These are phyloP conservation scores for Apiospora aurea DNA, from an alignment of 2,329 filamentous ascomycete species.

Conservation along the genomic window DNA sequence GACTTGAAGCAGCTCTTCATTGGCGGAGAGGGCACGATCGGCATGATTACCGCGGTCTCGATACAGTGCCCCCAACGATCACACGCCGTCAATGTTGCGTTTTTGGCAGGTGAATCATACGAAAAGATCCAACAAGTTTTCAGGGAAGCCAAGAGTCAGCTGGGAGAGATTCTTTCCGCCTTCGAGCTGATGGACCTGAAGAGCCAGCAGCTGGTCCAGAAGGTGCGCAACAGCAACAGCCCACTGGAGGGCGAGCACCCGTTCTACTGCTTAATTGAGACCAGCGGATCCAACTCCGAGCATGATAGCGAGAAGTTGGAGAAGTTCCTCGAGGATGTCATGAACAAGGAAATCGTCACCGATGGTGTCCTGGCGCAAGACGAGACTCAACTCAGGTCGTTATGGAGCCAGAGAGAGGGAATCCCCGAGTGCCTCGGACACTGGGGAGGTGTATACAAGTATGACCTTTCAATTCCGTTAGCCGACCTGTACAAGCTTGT, in stretches of 20 bases:
- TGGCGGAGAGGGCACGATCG: constrained; percentile 92
- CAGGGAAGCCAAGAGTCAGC: constrained; percentile 84
- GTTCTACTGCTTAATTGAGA: constrained; percentile 97
- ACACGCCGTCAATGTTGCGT: constrained; percentile 90
- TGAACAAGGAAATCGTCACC: constrained; percentile 83
- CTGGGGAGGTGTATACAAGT: constrained; percentile 97
- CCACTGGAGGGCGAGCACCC: constrained; percentile 85
- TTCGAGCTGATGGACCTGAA: constrained; percentile 96
- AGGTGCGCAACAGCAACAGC: constrained; percentile 76
- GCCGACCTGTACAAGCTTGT: constrained; percentile 87
- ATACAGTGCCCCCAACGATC: constrained; percentile 89
- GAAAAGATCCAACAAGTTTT: constrained; percentile 89
- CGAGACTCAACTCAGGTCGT: constrained; percentile 82
- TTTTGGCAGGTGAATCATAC: constrained; percentile 89
- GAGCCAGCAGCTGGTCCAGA: constrained; percentile 79
- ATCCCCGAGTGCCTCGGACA: constrained; percentile 89
- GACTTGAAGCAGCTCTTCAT: constrained; percentile 83
- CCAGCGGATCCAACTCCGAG: constrained; percentile 90
- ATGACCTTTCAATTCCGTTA: constrained; percentile 94
- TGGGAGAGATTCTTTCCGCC: constrained; percentile 94
- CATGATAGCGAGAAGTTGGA: constrained; percentile 94
- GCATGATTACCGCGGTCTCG: constrained; percentile 89
- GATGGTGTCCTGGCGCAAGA: constrained; percentile 94
- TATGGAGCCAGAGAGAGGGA: constrained; percentile 95
- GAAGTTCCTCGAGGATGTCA: constrained; percentile 87